These are phyloP conservation scores for Schizochytrium sp. DNA, from an alignment of 108 stramenopile species.

Conservation along the genomic window DNA sequence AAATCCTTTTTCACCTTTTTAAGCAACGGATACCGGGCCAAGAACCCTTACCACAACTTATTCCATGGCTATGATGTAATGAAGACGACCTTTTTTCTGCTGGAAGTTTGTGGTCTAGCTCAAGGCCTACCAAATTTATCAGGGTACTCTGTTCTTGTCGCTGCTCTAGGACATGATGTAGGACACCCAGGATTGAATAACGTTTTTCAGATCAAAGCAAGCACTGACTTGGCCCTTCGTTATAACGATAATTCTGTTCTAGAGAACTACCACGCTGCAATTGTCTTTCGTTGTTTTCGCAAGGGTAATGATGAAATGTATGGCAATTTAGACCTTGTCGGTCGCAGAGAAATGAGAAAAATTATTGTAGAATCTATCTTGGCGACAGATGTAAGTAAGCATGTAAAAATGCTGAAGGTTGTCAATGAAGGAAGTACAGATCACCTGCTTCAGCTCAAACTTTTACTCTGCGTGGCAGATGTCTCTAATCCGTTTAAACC, in stretches of 20 bases:
- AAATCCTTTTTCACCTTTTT: constrained; percentile 14
- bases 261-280: constrained; percentile 87
- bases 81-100: constrained; percentile 71
- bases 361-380: constrained; percentile 81
- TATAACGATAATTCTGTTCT: constrained; percentile 84
- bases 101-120: constrained; percentile 63
- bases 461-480: constrained; percentile 78
- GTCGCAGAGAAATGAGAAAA: constrained; percentile 65
- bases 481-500: constrained; percentile 78
- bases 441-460: constrained; percentile 64
- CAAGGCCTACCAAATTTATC: constrained; percentile 69
- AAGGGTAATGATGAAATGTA: constrained; percentile 64
- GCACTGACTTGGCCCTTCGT: constrained; percentile 76
- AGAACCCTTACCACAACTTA: constrained; percentile 81
- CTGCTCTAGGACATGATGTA: constrained; percentile 85
- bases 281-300: constrained; percentile 65
- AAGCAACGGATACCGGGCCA: constrained; percentile 23
- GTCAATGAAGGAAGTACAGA: constrained; percentile 56
- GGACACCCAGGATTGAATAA: constrained; percentile 87
- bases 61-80: constrained; percentile 84
- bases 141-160: constrained; percentile 78
- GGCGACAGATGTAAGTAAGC: constrained; percentile 84
- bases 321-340: constrained; percentile 62
- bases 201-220: constrained; percentile 77
- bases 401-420: constrained; percentile 75